Base-by-base conservation (phyloP, 305 asterid genomes). In the Fraxinus albicans region DNA sequence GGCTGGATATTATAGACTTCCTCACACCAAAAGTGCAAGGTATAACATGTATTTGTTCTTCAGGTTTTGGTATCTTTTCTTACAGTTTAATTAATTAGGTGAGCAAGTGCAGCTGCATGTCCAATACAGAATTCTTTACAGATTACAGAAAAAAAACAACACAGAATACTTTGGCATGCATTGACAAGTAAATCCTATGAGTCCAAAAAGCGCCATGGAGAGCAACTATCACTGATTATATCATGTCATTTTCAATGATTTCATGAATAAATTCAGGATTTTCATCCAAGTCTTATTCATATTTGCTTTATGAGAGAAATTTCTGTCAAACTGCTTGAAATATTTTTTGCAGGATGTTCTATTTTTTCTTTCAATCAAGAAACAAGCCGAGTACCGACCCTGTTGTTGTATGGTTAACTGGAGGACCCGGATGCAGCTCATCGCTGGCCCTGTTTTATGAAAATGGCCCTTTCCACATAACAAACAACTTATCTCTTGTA, bases 381-480 rank as follows among this genome's bases (percentile, higher is more conserved):
- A 88, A 34, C 83, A 87, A 36, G 80, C 88, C 36, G 80, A 90
- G 80, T 73, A 89, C 81, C 0, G 98, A 92, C 70, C 99, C 99
- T 3, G 95, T 96, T 2, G 98, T 95, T 2, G 87, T 95, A 84
- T 96, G 99, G 99, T 87, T 96, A 80, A 91, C 97, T 1, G 99
- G 98, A 84, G 99, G 99, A 35, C 99, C 98, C 17, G 99, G 99
- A 10, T 96, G 99, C 89, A 89, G 98, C 84, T 85, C 97, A 81
- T 94, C 87, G 73, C 36, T 95, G 73, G 98, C 99, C 69, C 84
- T 96, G 90, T 95, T 96, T 79, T 91, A 92, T 80, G 99, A 96
- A 89, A 96, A 96, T 73, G 99, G 98, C 29, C 99, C 99, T 35
- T 95, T 91, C 60, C 89, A 91, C 73, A 82, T 96, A 8, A 77